Base-by-base conservation (phyloP, 257 asterid species). In the Ajuga chamaepitys region DNA sequence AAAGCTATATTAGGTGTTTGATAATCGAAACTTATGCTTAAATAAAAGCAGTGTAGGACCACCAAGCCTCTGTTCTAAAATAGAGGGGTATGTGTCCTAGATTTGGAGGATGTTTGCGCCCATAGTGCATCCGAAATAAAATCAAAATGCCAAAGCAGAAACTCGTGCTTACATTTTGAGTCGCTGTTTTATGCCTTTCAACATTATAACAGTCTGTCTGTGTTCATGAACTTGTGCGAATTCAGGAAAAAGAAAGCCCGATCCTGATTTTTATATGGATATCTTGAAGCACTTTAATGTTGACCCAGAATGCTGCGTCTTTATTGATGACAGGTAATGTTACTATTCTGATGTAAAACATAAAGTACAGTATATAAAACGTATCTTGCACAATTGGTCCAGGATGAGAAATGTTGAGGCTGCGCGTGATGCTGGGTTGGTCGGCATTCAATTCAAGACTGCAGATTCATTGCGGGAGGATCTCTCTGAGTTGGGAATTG, bases 221-320 rank as follows among this genome's bases (percentile, higher is more conserved):
- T 66, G 22, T 17, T 64, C 30, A 45, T 70, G 37, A 67, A 59
- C 64, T 45, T 67, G 59, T 65, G 61, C 50, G 28, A 25, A 58
- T 68, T 66, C 85, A 90, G 98, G 98, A 72, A 88, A 86, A 81
- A 85, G 95, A 79, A 88, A 91, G 78, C 98, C 98, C 55, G 94
- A 91, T 71, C 82, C 85, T n/a, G 85, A 78, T 1, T 83, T 88
- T 79, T 91, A 83, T 75, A 55, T 45, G 68, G 91, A 88, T 70
- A 87, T 85, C 30, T 71, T 79, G 82, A 80, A 83, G 78, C 84
- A 83, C 77, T 83, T 88, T 21, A 73, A 82, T 25, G 83, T 91
- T 9, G 81, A 88, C 50, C 87, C 95, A 20, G 76, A 77, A 53
- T 77, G 74, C 72, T 88, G 96, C 55, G 76, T 88, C 46, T 88